Evolutionary conservation across 1,284 basidiomycete genomes (phyloP).

Genomic region (Malassezia nana): DNA sequence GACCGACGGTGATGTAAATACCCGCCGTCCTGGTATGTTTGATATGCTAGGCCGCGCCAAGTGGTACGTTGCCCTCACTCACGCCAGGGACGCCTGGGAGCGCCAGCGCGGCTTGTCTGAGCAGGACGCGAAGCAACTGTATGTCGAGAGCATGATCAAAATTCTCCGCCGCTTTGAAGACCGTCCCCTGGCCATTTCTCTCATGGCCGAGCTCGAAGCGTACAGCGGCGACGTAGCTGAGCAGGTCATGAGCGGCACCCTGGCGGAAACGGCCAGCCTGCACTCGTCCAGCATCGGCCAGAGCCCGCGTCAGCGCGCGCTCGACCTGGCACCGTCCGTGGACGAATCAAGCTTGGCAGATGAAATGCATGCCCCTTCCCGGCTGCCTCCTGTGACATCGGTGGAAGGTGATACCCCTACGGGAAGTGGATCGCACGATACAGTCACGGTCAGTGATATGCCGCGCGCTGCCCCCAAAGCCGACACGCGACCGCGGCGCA

Average conservation of each 20-base stretch:
- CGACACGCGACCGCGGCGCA: not conserved
- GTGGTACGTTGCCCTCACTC: slow-evolving; percentile 56
- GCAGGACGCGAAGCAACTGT: slow-evolving; percentile 75
- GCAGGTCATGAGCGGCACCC: slow-evolving; percentile 59
- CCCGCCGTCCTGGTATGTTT: slow-evolving; percentile 71
- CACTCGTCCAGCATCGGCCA: slow-evolving; percentile 13
- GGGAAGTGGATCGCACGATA: slow-evolving; percentile 15
- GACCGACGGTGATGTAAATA: slow-evolving; percentile 72
- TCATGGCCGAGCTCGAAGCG: slow-evolving; percentile 72
- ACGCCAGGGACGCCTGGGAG: slow-evolving; percentile 78
- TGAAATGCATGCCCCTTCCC: not conserved
- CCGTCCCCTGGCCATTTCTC: slow-evolving; percentile 63
- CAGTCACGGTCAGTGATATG: slow-evolving; percentile 16
- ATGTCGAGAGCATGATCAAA: slow-evolving; percentile 79
- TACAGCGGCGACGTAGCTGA: slow-evolving; percentile 63
- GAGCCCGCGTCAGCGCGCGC: slow-evolving; percentile 5
- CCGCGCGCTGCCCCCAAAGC: not conserved
- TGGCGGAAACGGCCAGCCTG: slow-evolving; percentile 20
- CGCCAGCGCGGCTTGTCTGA: slow-evolving; percentile 72
- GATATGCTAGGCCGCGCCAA: slow-evolving; percentile 89
- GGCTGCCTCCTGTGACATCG: not conserved
- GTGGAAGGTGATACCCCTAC: slow-evolving; percentile 4
- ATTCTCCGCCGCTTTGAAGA: slow-evolving; percentile 72
- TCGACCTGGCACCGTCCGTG: not conserved
- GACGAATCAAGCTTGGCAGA: slow-evolving; percentile 6